Base-by-base conservation (phyloP, 352 stramenopile genomes). In the Phytophthora crassamura region DNA sequence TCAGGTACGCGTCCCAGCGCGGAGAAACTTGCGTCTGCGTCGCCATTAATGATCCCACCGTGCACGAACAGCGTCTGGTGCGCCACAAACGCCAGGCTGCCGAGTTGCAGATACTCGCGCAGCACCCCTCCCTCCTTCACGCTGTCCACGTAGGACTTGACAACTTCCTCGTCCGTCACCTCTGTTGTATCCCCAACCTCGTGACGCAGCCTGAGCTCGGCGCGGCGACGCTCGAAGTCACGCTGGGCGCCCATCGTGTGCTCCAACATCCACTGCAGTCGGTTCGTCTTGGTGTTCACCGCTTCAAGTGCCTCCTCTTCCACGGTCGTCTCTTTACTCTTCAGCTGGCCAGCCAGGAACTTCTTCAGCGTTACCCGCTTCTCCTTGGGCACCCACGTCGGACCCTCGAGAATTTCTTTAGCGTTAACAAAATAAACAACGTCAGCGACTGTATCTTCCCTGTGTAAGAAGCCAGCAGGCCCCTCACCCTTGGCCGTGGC, bases 21-120 rank as follows among this genome's bases (percentile, higher is more conserved):
- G 22, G 75, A 76, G 5, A 65, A 60, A 49, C 81, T 69, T 15
- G 74, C 60, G 3, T 63, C 41, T 16, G 81, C 66, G 18, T 73
- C 67, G 11, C 57, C 66, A 18, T 68, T 82, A 34, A 95, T 84
- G 54, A 98, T 86, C 1, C 92, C 94, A 32, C 94, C 94, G 54
- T 98, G 94, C 39, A 97, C 87, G 82, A 98, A 98, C n/a, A 98
- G 77, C 53, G 92, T 98, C 50, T 90, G 78, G 40, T 94, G 84
- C 4, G 84, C 59, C 36, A 94, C 69, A 46, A 88, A 93, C 34
- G 86, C 92, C 15, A 98, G 80, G 22, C 76, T 75, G 9, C 90
- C 89, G 18, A 85, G 64, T 49, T 90, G 47, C 34, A 98, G 73
- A 72, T 96, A 98, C 65, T 97, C 78, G 33, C 81, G 82, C 12